phyloP scores from a whole-genome alignment of 345 rosid genomes.

The Mercurialis annua region DNA sequence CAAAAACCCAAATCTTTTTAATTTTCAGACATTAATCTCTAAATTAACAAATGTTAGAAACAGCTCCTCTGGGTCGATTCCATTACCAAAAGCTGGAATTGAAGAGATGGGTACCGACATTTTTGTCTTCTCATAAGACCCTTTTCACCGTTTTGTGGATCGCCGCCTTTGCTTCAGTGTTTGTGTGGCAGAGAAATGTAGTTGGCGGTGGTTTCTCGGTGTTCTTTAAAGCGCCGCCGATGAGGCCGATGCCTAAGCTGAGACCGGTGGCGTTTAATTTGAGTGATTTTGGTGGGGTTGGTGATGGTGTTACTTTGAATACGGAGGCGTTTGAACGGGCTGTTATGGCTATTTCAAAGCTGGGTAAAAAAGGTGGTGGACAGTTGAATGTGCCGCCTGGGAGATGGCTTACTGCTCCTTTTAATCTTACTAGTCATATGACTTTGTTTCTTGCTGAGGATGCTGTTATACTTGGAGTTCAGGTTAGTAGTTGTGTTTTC shows the following conservation, averaged over 20 bases:
- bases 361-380: constrained; percentile 66
- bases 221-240: constrained; percentile 35
- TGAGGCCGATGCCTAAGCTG: constrained; percentile 44
- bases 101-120: constrained; percentile 52
- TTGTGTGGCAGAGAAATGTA: constrained; percentile 68
- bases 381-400: constrained; percentile 98
- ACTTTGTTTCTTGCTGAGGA: constrained; percentile 86
- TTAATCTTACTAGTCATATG: constrained; percentile 90
- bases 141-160: constrained; percentile 77
- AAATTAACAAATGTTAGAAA: constrained; percentile 51
- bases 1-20: neutral
- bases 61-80: constrained; percentile 43
- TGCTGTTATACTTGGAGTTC: constrained; percentile 74
- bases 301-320: constrained; percentile 75
- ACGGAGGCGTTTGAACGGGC: constrained; percentile 93
- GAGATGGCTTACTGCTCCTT: constrained; percentile 92
- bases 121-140: constrained; percentile 66
- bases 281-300: constrained; percentile 89
- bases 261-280: constrained; percentile 67
- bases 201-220: constrained; percentile 41
- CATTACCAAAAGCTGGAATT: constrained; percentile 45
- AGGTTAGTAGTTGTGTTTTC: constrained; percentile 57
- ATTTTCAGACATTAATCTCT: neutral
- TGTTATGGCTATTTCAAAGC: constrained; percentile 67
- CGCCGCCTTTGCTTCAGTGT: constrained; percentile 70